Conservation (phyloP, 108 stramenopile species). For the Pseudonitzschia multistriata region DNA sequence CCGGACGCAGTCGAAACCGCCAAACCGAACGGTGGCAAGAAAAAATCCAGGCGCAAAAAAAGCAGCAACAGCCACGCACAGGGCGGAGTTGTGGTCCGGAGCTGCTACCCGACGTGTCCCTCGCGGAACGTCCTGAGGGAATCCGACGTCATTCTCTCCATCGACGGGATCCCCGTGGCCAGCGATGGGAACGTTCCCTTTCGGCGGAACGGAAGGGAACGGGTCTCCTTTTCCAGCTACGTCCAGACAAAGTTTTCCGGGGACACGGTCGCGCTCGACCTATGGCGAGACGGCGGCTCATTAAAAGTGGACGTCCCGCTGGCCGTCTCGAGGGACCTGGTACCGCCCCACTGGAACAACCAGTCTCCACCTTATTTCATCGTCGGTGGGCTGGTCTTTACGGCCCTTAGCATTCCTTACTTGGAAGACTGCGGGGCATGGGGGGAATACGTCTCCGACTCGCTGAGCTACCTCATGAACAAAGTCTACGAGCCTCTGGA, state of each 20-base stretch:
- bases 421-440: slow-evolving; percentile 53
- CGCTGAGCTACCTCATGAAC: slow-evolving; percentile 43
- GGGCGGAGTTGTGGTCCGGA: slow-evolving; percentile 35
- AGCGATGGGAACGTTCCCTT: slow-evolving; percentile 59
- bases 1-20: slow-evolving; percentile 14
- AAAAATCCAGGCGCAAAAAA: neutral
- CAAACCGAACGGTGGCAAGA: neutral
- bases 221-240: slow-evolving; percentile 49
- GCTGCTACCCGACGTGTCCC: slow-evolving; percentile 39
- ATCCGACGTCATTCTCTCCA: slow-evolving; percentile 50
- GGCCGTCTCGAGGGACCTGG: slow-evolving; percentile 29
- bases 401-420: slow-evolving; percentile 48
- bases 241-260: slow-evolving; percentile 49
- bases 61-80: neutral
- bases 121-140: slow-evolving; percentile 34
- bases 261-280: slow-evolving; percentile 35
- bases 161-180: slow-evolving; percentile 56
- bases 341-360: slow-evolving; percentile 55
- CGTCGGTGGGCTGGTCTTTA: slow-evolving; percentile 57
- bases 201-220: slow-evolving; percentile 39
- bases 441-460: slow-evolving; percentile 50
- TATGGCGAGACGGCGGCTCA: slow-evolving; percentile 37
- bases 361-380: slow-evolving; percentile 51
- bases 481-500: slow-evolving; percentile 39
- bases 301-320: slow-evolving; percentile 39